A percentile compares a stretch with the other conserved stretches of the same genome.
phyloP scores from a whole-genome alignment of 1,284 basidiomycete genomes.

The Acaromyces ingoldii region DNA sequence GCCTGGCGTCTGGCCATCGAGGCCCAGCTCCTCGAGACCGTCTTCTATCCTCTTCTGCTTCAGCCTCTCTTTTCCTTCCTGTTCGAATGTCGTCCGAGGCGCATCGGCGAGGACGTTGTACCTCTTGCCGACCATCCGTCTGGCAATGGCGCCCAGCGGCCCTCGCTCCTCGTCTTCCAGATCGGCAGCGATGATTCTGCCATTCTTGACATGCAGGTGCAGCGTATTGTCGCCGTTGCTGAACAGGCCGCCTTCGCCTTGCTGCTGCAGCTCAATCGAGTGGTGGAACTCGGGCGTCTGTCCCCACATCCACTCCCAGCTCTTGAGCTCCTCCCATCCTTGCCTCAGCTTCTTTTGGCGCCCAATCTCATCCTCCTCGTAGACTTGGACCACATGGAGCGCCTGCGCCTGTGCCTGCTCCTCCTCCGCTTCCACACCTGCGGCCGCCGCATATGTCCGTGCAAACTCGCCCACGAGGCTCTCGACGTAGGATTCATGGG shows the following conservation, averaged over 20 bases:
- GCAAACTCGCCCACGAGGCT: slow-evolving; percentile 71
- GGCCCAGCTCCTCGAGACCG: not conserved
- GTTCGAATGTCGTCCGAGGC: slow-evolving; percentile 1
- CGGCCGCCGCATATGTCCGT: slow-evolving; percentile 57
- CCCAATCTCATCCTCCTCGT: not conserved
- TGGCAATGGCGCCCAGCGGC: slow-evolving; percentile 7
- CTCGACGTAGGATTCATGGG: slow-evolving; percentile 67
- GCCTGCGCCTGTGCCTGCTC: not conserved
- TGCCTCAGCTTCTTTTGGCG: slow-evolving; percentile 13
- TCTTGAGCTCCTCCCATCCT: slow-evolving; percentile 56
- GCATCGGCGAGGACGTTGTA: slow-evolving; percentile 36
- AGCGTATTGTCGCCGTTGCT: no score
- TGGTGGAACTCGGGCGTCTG: slow-evolving; percentile 86
- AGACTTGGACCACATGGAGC: not conserved
- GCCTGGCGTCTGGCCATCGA: not conserved
- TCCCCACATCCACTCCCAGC: slow-evolving; percentile 89
- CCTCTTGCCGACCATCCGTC: slow-evolving; percentile 14
- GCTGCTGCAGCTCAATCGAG: slow-evolving; percentile 11
- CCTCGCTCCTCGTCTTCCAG: slow-evolving; percentile 11
- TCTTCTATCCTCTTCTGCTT: not conserved
- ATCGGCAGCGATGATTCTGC: not conserved
- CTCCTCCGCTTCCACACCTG: slow-evolving; percentile 18
- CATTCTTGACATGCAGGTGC: slow-evolving; percentile 1
- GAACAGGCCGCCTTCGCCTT: slow-evolving; percentile 5
- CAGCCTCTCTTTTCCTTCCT: not conserved